A percentile compares a stretch with the other conserved stretches of the same genome.
phyloP scores from a whole-genome alignment of 257 asterid genomes.

The Solanum dulcamara region DNA sequence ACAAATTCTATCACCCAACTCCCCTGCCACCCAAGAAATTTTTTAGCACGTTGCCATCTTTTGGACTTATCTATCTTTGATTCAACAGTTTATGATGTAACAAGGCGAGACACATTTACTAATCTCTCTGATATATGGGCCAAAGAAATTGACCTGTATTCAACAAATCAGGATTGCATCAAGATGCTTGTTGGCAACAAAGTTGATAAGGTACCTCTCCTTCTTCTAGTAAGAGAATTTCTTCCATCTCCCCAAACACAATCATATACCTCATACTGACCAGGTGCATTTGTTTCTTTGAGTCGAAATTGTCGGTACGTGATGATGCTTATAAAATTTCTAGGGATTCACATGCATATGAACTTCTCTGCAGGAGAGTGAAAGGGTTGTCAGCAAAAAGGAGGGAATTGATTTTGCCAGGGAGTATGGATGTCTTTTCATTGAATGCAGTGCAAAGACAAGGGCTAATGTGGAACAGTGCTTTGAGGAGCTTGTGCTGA shows the following conservation, averaged over 20 bases:
- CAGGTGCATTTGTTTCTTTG: neutral
- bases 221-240: neutral
- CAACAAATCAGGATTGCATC: conserved; percentile 82
- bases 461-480: conserved; percentile 90
- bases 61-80: neutral
- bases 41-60: neutral
- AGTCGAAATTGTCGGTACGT: neutral
- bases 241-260: neutral
- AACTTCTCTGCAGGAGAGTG: conserved; percentile 46
- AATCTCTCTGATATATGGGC: conserved; percentile 89
- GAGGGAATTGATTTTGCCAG: conserved; percentile 85
- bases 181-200: conserved; percentile 97
- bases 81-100: conserved; percentile 77
- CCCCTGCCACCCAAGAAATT: neutral
- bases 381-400: conserved; percentile 79
- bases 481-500: conserved; percentile 86
- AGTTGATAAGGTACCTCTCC: conserved; percentile 64
- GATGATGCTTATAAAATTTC: neutral
- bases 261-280: neutral
- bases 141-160: conserved; percentile 78
- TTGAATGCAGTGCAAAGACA: conserved; percentile 95
- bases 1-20: neutral
- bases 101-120: conserved; percentile 76
- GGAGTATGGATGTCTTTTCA: conserved; percentile 85
- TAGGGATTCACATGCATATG: neutral